Percentiles rank a stretch among this genome's conserved stretches.
These are phyloP conservation scores for Phytopythium montanum DNA, from an alignment of 352 stramenopile species.

Conservation along the genomic window DNA sequence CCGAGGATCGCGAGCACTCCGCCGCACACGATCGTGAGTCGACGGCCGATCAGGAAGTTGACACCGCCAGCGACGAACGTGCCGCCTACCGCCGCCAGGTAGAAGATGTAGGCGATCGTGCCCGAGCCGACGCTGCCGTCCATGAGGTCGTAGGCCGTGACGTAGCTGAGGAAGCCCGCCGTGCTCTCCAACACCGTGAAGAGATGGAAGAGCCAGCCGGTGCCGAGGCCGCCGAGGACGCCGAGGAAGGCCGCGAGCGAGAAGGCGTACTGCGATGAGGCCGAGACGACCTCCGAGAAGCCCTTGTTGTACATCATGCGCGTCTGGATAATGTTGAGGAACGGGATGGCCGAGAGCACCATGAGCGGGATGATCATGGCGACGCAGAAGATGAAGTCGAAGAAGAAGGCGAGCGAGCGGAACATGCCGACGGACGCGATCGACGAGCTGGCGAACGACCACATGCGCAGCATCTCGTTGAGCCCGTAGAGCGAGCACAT, in stretches of 20 bases:
- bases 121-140: slow-evolving; percentile 56
- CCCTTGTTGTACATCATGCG: slow-evolving; percentile 92
- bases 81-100: slow-evolving; percentile 46
- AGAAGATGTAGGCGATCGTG: slow-evolving; percentile 68
- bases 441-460: slow-evolving; percentile 64
- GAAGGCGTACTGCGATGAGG: slow-evolving; percentile 84
- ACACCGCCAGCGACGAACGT: slow-evolving; percentile 46
- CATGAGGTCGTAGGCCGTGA: slow-evolving; percentile 70
- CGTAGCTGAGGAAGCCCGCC: slow-evolving; percentile 74
- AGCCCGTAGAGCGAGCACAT: slow-evolving; percentile 70
- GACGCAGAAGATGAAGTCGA: slow-evolving; percentile 80
- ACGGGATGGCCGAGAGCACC: slow-evolving; percentile 78
- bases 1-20: slow-evolving; percentile 64
- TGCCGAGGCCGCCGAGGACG: slow-evolving; percentile 58
- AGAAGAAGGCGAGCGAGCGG: slow-evolving; percentile 80
- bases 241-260: slow-evolving; percentile 79
- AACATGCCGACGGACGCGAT: slow-evolving; percentile 68
- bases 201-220: slow-evolving; percentile 77
- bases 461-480: slow-evolving; percentile 86
- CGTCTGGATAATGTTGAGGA: slow-evolving; percentile 86
- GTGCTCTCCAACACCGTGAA: slow-evolving; percentile 73
- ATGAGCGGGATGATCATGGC: slow-evolving; percentile 74
- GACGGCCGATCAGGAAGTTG: slow-evolving; percentile 73
- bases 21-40: slow-evolving; percentile 67
- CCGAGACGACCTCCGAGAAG: slow-evolving; percentile 82